Conservation (phyloP, 169 alveolate genomes). For the Pseudocohnilembus persalinus region DNA sequence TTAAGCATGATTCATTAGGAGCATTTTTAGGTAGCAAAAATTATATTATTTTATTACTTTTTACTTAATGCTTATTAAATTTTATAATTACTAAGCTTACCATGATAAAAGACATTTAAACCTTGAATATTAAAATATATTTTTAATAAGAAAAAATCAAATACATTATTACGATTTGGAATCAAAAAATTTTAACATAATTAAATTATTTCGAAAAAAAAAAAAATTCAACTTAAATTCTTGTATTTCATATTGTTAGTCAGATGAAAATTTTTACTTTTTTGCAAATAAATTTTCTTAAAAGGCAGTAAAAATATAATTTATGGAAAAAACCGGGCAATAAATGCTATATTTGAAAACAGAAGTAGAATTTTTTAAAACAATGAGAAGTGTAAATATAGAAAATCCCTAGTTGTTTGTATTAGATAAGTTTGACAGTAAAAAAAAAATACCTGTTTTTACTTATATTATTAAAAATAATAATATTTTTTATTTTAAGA, state of each 20-base stretch:
- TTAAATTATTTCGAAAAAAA: constrained; percentile 36
- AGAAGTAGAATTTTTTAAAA: constrained; percentile 43
- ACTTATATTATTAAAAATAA: no score
- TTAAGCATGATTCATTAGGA: not conserved
- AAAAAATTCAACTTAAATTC: constrained; percentile 21
- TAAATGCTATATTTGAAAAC: constrained; percentile 28
- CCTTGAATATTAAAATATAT: no score
- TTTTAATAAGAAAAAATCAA: constrained; percentile 21
- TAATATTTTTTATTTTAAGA: no score
- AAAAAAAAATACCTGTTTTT: not conserved
- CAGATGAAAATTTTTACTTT: constrained; percentile 33
- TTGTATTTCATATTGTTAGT: constrained; percentile 9
- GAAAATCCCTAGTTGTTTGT: constrained; percentile 38
- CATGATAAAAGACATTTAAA: not conserved
- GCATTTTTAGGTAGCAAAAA: not conserved
- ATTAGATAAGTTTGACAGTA: not conserved
- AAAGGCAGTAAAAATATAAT: constrained; percentile 12
- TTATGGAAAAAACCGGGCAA: not conserved
- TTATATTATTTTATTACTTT: no score
- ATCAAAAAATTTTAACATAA: constrained; percentile 31
- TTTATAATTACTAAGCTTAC: no score
- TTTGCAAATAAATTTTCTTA: constrained; percentile 25
- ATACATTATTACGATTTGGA: constrained; percentile 39
- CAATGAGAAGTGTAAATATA: constrained; percentile 31
- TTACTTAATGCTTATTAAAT: no score